Evolutionary conservation across 805 yeast species (phyloP).

Genomic region (Saccharomyces eubayanus): DNA sequence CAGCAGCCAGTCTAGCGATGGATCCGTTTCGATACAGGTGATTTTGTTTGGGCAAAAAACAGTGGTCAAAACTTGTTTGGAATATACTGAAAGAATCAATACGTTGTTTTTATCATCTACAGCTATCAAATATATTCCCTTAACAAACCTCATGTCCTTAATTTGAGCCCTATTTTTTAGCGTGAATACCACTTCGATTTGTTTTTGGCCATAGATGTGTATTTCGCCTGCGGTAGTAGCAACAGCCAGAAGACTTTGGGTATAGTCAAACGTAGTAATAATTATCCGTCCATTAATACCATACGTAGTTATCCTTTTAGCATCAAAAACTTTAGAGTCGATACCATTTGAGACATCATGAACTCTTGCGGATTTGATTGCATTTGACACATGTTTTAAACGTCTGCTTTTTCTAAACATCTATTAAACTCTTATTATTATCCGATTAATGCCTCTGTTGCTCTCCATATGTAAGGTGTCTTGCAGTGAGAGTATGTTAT

Average conservation of each 20-base stretch:
- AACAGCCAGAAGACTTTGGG: conserved; percentile 77
- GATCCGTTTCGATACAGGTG: conserved; percentile 70
- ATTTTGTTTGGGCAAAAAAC: conserved; percentile 58
- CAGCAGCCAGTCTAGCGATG: conserved; percentile 78
- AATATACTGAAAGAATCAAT: conserved; percentile 59
- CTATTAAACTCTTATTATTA: neutral
- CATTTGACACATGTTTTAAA: conserved; percentile 18
- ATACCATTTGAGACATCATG: conserved; percentile 25
- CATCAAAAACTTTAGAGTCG: conserved; percentile 25
- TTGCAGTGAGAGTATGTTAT: neutral
- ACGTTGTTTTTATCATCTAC: conserved; percentile 54
- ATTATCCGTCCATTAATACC: conserved; percentile 61
- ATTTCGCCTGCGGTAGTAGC: conserved; percentile 65
- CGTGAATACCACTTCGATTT: conserved; percentile 62
- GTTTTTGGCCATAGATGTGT: conserved; percentile 75
- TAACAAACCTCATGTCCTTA: conserved; percentile 53
- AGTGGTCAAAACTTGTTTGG: conserved; percentile 51
- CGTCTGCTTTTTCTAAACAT: neutral
- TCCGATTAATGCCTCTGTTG: neutral
- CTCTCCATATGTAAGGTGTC: neutral
- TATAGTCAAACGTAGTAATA: conserved; percentile 74
- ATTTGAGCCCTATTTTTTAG: conserved; percentile 45
- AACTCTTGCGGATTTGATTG: conserved; percentile 27
- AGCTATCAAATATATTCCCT: conserved; percentile 74
- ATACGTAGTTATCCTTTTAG: conserved; percentile 34